Evolutionary conservation across 306 rosid species (phyloP), one percentile per base, ranked within the genome.

Genomic region (Amphicarpaea edgeworthii): DNA sequence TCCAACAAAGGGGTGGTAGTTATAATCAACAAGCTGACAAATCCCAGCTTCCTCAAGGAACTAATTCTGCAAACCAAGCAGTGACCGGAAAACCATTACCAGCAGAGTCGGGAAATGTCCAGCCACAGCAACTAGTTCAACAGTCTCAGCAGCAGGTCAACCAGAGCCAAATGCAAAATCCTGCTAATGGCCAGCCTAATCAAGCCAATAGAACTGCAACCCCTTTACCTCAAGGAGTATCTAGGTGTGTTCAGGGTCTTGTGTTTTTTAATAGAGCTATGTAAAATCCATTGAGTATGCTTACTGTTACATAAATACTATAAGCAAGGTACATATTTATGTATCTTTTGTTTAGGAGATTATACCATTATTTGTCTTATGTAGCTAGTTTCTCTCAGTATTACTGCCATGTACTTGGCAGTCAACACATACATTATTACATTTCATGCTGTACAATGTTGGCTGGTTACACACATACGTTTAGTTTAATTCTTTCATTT

Each of bases 171-270:
- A 51, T 76, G 11, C 96, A 88, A 84, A 89, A 54, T 79, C 50
- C 49, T 78, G 78, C 93, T 65, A 92, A 83, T 77, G 93, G 96
- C 75, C 89, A 86, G 81, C 88, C 91, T 80, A 89, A 82, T 89
- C 99, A 89, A 86, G 69, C 85, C 14, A 92, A 82, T 89, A 88
- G 70, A 86, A 76, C 83, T 47, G 84, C 95, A 14, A 84, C 78
- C 60, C 90, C 97, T 72, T 88, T 95, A 90, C 99, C 99, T 66
- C 98, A 79, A 85, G 99, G 98, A 89, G 73, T 88, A 86, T 95
- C 97, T 92, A 95, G 99, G 99, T 95, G 83, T 89, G 97, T 95
- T 85, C 89, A 84, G 97, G 87, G 93, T 83, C 87, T 85, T 87
- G 88, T 85, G 88, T 88, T 87, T 84, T 85, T 87, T 78, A 73